Percentiles rank a stretch among this genome's conserved stretches.
Evolutionary conservation across 306 rosid species (phyloP).

Genomic region (Dalbergia cochinchinensis): DNA sequence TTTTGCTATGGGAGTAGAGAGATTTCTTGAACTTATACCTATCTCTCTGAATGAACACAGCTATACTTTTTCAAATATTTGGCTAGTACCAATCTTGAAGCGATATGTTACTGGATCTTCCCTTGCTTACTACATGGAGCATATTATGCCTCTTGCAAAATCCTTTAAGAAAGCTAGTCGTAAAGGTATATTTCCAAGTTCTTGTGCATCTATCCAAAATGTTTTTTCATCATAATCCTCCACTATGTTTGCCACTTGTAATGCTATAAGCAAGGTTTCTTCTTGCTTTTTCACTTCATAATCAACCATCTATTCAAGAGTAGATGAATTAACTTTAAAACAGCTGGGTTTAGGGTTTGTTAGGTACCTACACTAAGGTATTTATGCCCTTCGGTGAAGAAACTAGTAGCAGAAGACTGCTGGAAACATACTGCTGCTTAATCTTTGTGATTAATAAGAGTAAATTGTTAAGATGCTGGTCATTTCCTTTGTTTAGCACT

Average conservation of each 20-base stretch:
- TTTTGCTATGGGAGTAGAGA: constrained; percentile 89
- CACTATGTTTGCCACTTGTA: not conserved
- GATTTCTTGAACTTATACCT: constrained; percentile 70
- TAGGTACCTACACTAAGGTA: not conserved
- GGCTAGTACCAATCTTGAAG: constrained; percentile 85
- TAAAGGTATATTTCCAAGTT: constrained; percentile 64
- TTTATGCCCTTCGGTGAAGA: not conserved
- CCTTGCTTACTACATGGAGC: constrained; percentile 74
- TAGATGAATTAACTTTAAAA: not conserved
- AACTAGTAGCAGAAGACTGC: not conserved
- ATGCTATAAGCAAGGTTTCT: not conserved
- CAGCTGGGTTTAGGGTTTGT: not conserved
- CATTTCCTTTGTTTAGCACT: not conserved
- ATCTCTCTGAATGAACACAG: constrained; percentile 64
- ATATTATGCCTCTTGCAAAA: constrained; percentile 86
- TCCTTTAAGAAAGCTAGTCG: constrained; percentile 74
- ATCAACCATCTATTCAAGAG: not conserved
- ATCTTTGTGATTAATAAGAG: not conserved
- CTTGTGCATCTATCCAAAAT: constrained; percentile 18
- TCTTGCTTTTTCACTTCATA: not conserved
- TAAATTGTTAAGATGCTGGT: not conserved
- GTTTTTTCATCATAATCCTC: constrained; percentile 18
- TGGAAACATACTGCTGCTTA: not conserved
- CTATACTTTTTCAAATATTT: constrained; percentile 66
- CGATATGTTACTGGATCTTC: constrained; percentile 77